Base-by-base conservation (phyloP, 805 yeast species). In the Brettanomyces custersianus region DNA sequence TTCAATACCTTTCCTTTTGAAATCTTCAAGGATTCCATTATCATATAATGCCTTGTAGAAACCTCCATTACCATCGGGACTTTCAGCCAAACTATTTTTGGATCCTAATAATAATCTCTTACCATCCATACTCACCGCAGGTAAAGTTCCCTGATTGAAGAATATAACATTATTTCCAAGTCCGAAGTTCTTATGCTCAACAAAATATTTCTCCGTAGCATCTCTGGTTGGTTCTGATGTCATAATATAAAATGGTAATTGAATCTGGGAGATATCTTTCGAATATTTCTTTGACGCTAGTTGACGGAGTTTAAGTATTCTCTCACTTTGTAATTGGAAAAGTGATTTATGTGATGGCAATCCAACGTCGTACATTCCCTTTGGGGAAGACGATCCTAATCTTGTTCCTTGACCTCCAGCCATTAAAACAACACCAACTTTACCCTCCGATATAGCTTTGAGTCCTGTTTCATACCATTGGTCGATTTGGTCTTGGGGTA, bases 341-440 rank as follows among this genome's bases (percentile, higher is more conserved):
- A 92, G 63, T 1, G 94, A 74, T 55, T 85, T 85, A 23, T 70
- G 68, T 2, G 95, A 83, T 1, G 96, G 95, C 34, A 92, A 70
- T 0, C 80, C 80, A 41, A 92, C 79, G 55, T 90, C 74, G 54
- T 75, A 92, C 59, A 96, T 90, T 1, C 99, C 99, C 59, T 92
- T 92, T 25, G 99, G 99, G 19, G 65, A 74, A 4, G 77, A 63
- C 1, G 95, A 86, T 1, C 98, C 98, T 37, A 92, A 66, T 43
- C 99, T 70, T 6, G 96, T 83, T 22, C 99, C 99, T 59, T 92
- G 98, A 34, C 99, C 99, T 38, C 99, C 99, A 10, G 99, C 96
- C 83, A 92, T 80, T 35, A 92, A 66, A 29, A 92, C 67, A 4
- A 92, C 90, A 23, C 86, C 98, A 18, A 90, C 97, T 50, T 81